Base-by-base conservation (phyloP, 129 eudicot species). In the Glebionis coronaria region DNA sequence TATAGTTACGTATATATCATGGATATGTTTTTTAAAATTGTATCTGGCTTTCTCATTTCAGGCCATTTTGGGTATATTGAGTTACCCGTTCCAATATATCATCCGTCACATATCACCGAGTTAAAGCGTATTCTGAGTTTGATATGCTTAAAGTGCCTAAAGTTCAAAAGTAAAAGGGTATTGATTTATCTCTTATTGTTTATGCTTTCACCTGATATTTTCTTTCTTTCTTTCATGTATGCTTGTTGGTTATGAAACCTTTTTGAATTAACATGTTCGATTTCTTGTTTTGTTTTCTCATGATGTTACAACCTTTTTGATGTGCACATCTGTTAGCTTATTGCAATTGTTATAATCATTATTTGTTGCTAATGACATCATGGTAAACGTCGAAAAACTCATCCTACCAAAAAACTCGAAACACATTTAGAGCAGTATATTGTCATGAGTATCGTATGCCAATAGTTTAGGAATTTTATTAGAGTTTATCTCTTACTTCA, bases 11-110 rank as follows among this genome's bases (percentile, higher is more conserved):
- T 16, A 40, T 23, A 23, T 74, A 63, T 5, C 44, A 54, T 58
- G 68, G 29, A 31, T 29, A 10, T 67, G 40, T 61, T 47, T 4
- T 29, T 35, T 44, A 47, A 35, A 35, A 18, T 42, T 65, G 4
- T 58, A 20, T 28, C 3, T 18, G 19, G 1, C 12, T 70, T 63
- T 2, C 27, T 23, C 42, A 44, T 83, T 81, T 81, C 95, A 94
- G 99, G 99, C 21, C 99, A 94, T 83, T 94, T 94, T 42, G 99
- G 99, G 23, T 94, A 82, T 68, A 90, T 94, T 25, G 99, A 94
- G 66, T 54, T 94, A 5, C 99, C 99, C 8, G 76, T 86, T 61
- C 87, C 93, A 3, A 76, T 94, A 40, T 94, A 89, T 72, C 99
- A 94, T 67, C 99, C 99, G 11, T 83, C 93, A 1, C 99, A 94